Base-by-base conservation (phyloP, 495 filamentous ascomycete species). In the Penicillium pancosmium region DNA sequence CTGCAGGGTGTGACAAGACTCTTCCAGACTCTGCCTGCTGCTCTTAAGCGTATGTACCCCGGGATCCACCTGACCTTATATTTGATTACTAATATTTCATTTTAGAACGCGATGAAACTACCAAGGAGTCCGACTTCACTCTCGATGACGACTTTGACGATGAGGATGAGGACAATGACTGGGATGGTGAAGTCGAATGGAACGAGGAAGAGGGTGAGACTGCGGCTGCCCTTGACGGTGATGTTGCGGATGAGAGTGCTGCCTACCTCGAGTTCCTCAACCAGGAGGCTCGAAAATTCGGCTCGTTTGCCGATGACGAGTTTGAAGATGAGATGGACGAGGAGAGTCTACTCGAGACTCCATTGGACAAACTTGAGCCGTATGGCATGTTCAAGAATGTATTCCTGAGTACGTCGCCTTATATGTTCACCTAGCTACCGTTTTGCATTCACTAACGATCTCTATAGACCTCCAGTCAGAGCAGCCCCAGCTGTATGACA, bases 241-340 rank as follows among this genome's bases (percentile, higher is more conserved):
- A 97, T 62, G 81, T 84, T 64, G 85, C 89, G 62, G 92, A 97
- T 66, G 94, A 98, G 75, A 92, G 91, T 67, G 87, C 89, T 18
- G 92, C 94, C 2, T 98, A 98, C 69, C 83, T 98, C 35, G 93
- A 98, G 52, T 98, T 98, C 78, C 74, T 98, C 49, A 93, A 92
- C 64, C 88, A 93, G 68, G 93, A 97, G 79, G 92, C 92, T 7
- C 85, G 89, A 65, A 96, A 95, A 72, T 93, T 94, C 68, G 82
- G 84, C 50, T 83, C 84, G 27, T 80, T 84, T 9, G 80, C 80
- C 11, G 84, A 83, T 27, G 88, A 89, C 23, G 91, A 96, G 27
- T 31, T 31, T 25, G 93, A 94, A 43, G 93, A 97, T 35, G 86
- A 95, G 19, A 81, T 96, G 23, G 94, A 97, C 66, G 94, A 98